These are phyloP conservation scores for Rhododendron kiyosumense DNA, from an alignment of 148 eudicot genomes.

Conservation along the genomic window DNA sequence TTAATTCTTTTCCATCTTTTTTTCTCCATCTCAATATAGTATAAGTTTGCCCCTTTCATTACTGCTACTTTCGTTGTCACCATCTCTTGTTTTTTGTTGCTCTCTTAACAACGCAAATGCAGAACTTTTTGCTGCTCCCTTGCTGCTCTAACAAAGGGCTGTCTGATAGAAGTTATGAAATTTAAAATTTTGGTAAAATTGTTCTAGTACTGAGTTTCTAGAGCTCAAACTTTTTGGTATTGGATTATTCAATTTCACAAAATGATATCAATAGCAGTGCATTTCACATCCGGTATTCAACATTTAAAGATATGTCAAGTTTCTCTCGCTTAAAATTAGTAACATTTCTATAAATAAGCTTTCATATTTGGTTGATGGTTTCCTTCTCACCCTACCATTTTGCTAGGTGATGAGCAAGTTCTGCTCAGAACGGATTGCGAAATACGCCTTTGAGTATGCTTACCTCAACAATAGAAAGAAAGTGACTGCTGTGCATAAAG, in stretches of 20 bases:
- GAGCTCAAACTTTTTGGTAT: background rate
- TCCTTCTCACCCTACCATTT: background rate
- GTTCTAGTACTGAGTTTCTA: background rate
- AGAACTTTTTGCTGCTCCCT: background rate
- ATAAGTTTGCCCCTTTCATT: background rate
- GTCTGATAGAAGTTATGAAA: background rate
- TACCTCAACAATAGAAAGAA: conserved; percentile 78
- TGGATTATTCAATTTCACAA: background rate
- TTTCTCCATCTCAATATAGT: background rate
- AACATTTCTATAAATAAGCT: background rate
- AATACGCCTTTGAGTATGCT: conserved; percentile 85
- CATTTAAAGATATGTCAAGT: background rate
- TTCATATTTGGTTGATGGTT: background rate
- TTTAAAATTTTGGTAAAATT: too few species aligned
- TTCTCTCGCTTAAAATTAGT: background rate
- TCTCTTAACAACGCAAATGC: background rate
- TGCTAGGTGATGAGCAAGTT: conserved; percentile 75
- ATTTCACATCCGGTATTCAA: background rate
- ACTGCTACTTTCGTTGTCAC: background rate
- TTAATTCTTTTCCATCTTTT: background rate
- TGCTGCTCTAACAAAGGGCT: background rate
- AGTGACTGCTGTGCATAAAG: conserved; percentile 92
- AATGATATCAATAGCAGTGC: background rate
- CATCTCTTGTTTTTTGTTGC: background rate
- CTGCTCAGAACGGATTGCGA: conserved; percentile 85